Conservation (phyloP, 1,284 basidiomycete species). For the Heterobasidion occidentale region DNA sequence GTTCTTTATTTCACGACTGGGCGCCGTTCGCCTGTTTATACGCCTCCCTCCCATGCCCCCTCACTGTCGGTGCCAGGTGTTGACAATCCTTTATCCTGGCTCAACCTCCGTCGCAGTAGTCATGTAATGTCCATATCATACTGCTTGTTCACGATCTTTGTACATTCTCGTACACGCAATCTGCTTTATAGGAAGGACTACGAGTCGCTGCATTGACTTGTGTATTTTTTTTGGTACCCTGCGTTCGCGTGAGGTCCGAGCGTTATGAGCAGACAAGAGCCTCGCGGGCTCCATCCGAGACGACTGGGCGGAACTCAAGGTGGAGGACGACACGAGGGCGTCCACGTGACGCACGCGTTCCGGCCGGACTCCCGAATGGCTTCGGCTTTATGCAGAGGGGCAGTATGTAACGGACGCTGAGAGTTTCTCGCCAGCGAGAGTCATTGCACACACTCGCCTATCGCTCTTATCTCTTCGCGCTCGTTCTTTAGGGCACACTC, state of each 20-base stretch:
- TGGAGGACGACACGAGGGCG: too few relatives aligned
- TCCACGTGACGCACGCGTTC: neutral
- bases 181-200: conserved; percentile 1
- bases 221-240: neutral
- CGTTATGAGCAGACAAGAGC: too few relatives aligned
- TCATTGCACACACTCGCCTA: neutral
- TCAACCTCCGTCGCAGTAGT: conserved; percentile 1
- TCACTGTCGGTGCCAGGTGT: conserved; percentile 3
- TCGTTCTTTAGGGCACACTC: neutral
- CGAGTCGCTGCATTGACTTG: neutral
- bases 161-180: conserved; percentile 7
- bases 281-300: too few relatives aligned
- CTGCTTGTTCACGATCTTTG: conserved; percentile 1
- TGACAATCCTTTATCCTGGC: neutral
- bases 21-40: conserved; percentile 6
- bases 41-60: conserved; percentile 6
- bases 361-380: neutral
- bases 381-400: neutral
- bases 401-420: too few relatives aligned
- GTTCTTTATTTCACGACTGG: neutral
- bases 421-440: neutral
- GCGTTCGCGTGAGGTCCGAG: too few relatives aligned
- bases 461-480: neutral
- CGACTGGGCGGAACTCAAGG: too few relatives aligned
- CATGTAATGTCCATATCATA: conserved; percentile 11